Evolutionary conservation across 768 basidiomycete genomes (phyloP), one percentile per base, ranked within the genome.

Genomic region (Russula vinacea): DNA sequence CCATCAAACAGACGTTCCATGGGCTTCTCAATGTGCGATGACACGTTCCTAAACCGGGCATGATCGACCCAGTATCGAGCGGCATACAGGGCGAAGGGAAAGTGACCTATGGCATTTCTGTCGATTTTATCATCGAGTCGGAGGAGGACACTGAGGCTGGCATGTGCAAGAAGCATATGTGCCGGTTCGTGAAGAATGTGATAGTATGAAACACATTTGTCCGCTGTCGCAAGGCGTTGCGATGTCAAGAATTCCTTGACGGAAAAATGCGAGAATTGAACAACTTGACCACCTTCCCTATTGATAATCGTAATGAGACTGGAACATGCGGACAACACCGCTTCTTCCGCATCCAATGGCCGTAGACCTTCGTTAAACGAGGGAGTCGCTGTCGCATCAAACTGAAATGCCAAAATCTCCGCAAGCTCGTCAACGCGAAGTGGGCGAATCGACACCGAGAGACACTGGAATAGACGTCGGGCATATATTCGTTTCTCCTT

Each of bases 1-100:
- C 19, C n/a, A 5, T 64, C 58, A 22, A 64, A 64, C 1, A 64
- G 44, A 2, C 14, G 32, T 8, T 24, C 29, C 63, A 64, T 54
- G 0, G 16, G 2, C 5, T 32, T 52, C 37, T 35, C 33, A 6
- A 55, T 22, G 9, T 22, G 45, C 5, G 22, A 45, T 1, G 44
- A 45, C 10, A n/a, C 19, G 9, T n/a, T 17, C n/a, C n/a, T 45
- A 5, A n/a, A 45, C n/a, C n/a, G 19, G 3, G 44, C 44, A 10
- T 45, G 44, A 3, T 45, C n/a, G 29, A 29, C 29, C 29, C 29
- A 29, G 29, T 29, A 5, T 29, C 29, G 29, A 29, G 29, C 29
- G 29, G 29, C 29, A 29, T 29, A 29, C 29, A 29, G 29, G 29
- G 29, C 29, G 29, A 29, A 5, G 29, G 29, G 29, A 29, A 29